Base-by-base conservation (phyloP, 345 rosid genomes). In the Gossypium ekmanianum region DNA sequence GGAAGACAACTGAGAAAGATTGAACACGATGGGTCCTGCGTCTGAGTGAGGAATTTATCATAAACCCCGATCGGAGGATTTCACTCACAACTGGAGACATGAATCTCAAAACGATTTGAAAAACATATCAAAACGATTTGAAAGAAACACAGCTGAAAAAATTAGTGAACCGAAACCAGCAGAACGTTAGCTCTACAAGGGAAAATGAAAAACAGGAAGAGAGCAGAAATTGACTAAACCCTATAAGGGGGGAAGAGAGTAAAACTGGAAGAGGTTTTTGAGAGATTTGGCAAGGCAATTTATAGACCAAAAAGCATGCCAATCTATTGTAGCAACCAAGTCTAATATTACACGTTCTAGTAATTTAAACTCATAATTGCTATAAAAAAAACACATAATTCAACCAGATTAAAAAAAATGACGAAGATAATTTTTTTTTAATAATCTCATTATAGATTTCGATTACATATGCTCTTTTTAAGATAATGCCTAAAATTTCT, bases 21-120 rank as follows among this genome's bases (percentile, higher is more conserved):
- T 91, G 96, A 89, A 91, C 93, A 48, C 89, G 85, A 87, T 90
- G 96, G 82, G 91, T 87, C 87, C 91, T 79, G 87, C 91, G 91
- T 74, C 88, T 75, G 68, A 83, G 80, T 24, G 87, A 86, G 72
- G 93, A 87, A 82, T 84, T 87, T 43, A 89, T 85, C 89, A 89
- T 89, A 81, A 81, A 89, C 82, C 93, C 91, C 26, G 90, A 85
- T 77, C 85, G 86, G 50, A 90, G 80, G 77, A 90, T 85, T 74
- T 90, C 95, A 81, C 90, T 86, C 71, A 90, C 82, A 81, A 90
- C 89, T 56, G 89, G 88, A 88, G 86, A 86, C 93, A 90, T 90
- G 87, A 87, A 86, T 81, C 78, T 83, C 83, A 79, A 82, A 83
- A 81, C 77, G 18, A 69, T 18, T 9, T 52, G 11, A 45, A 45